Conservation (phyloP, 108 stramenopile genomes). For the Cyclotella choctawhatcheeana region DNA sequence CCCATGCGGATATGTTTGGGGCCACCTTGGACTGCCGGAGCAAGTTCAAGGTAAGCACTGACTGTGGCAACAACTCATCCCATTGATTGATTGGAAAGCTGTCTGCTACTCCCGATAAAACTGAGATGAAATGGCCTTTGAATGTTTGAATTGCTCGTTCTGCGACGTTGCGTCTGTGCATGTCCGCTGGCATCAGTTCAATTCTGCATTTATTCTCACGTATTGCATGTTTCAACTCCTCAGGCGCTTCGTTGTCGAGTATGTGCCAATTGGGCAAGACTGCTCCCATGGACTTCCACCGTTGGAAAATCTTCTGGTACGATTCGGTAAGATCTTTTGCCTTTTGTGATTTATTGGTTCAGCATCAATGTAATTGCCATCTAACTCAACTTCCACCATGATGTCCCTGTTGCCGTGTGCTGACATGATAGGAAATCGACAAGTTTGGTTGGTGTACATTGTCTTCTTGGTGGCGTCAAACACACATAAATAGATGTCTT, state of each 20-base stretch:
- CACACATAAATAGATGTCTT: neutral
- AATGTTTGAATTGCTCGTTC: slow-evolving; percentile 63
- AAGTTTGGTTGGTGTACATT: slow-evolving; percentile 21
- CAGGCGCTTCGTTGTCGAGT: neutral
- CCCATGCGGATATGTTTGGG: slow-evolving; percentile 30
- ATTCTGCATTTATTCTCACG: slow-evolving; percentile 3
- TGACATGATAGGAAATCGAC: neutral
- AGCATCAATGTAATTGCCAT: slow-evolving; percentile 23
- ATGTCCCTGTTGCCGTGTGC: neutral
- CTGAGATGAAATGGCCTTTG: slow-evolving; percentile 54
- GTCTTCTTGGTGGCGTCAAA: slow-evolving; percentile 9
- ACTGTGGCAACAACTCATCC: slow-evolving; percentile 46
- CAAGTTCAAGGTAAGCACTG: slow-evolving; percentile 38
- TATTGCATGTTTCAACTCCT: slow-evolving; percentile 4
- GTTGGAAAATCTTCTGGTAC: neutral
- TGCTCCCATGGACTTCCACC: neutral
- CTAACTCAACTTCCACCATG: neutral
- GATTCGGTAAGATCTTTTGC: slow-evolving; percentile 12
- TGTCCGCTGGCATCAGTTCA: slow-evolving; percentile 44
- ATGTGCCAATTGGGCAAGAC: slow-evolving; percentile 6
- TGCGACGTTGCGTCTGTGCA: slow-evolving; percentile 44
- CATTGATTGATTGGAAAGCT: slow-evolving; percentile 46
- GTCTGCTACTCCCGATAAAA: slow-evolving; percentile 23
- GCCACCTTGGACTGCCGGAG: slow-evolving; percentile 30
- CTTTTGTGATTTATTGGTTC: slow-evolving; percentile 15